Evolutionary conservation across 2,329 filamentous ascomycete species (phyloP), one percentile per base, ranked within the genome.

Genomic region (Colletotrichum agaves): DNA sequence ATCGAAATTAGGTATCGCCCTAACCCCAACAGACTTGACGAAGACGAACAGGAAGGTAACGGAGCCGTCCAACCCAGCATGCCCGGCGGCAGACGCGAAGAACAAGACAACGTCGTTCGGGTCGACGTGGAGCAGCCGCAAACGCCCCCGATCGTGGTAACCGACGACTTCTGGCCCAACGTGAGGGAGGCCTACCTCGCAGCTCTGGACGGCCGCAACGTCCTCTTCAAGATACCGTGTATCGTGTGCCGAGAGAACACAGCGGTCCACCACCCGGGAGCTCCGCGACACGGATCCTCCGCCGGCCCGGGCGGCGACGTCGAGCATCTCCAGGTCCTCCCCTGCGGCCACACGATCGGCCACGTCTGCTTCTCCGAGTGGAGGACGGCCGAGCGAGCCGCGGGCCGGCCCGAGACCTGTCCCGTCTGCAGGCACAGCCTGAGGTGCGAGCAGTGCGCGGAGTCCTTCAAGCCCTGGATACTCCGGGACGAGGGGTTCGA

Each of bases 311-410:
- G 23, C 15, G 44, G 41, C 35, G 23, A 60, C 3, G 7, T 3
- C 4, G 57, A 60, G 21, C 2, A 23, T 5, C 19, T 31, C n/a
- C 17, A 23, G 13, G 12, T 60, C 15, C 21, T 60, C 19, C 57
- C 57, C n/a, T 60, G 57, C 44, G 57, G 57, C 13, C 57, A 60
- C 19, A 39, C 46, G 11, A 50, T 60, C 5, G 57, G 57, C 3
- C 17, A 41, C 2, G 7, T 8, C 15, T 60, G 57, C 21, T 43
- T 39, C 8, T 13, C 13, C 17, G 44, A 60, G 33, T 60, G 57
- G 57, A 21, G 19, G 10, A 31, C 21, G 7, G 13, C 53, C 6
- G n/a, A 17, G 13, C 43, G 7, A 5, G 8, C 7, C 43, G 17
- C 13, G 1, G 35, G 35, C 35, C 35, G 35, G 1, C 35, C 35